Evolutionary conservation across 2,329 filamentous ascomycete genomes (phyloP).

Genomic region (Talaromyces islandicus): DNA sequence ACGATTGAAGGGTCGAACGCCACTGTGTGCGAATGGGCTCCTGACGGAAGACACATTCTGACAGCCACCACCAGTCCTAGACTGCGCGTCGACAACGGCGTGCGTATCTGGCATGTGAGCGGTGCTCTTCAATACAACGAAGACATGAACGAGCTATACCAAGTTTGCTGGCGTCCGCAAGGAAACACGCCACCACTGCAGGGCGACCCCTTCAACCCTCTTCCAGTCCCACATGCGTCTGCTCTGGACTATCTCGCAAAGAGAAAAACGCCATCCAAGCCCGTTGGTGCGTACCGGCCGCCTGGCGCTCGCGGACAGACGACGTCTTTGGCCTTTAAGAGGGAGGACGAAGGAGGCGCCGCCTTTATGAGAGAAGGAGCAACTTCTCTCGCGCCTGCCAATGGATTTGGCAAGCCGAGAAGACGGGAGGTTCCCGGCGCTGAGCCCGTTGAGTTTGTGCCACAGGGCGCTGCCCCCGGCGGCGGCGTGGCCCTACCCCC

Average conservation of each 20-base stretch:
- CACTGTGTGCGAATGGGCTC: conserved; percentile 94
- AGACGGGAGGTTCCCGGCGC: conserved; percentile 83
- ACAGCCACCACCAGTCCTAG: conserved; percentile 96
- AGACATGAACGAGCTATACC: conserved; percentile 91
- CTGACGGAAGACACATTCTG: conserved; percentile 90
- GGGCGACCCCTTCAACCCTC: conserved; percentile 65
- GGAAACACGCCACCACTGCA: conserved; percentile 54
- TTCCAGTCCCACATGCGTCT: conserved; percentile 75
- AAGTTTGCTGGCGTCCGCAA: conserved; percentile 81
- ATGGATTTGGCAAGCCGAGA: conserved; percentile 71
- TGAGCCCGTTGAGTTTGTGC: conserved; percentile 59
- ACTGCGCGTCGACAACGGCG: conserved; percentile 90
- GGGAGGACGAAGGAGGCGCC: conserved; percentile 91
- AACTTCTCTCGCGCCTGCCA: conserved; percentile 58
- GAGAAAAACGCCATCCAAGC: conserved; percentile 91
- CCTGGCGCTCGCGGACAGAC: conserved; percentile 84
- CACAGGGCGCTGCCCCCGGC: conserved; percentile 64
- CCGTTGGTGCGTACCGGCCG: conserved; percentile 92
- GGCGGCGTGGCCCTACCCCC: conserved; percentile 61
- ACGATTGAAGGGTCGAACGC: conserved; percentile 95
- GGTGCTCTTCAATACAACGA: conserved; percentile 90
- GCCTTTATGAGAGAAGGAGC: conserved; percentile 72
- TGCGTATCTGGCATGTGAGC: conserved; percentile 89
- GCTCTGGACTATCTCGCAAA: conserved; percentile 76
- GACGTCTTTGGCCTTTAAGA: conserved; percentile 92